phyloP scores from a whole-genome alignment of 2,329 filamentous ascomycete species.

The Colletotrichum gigasporum region DNA sequence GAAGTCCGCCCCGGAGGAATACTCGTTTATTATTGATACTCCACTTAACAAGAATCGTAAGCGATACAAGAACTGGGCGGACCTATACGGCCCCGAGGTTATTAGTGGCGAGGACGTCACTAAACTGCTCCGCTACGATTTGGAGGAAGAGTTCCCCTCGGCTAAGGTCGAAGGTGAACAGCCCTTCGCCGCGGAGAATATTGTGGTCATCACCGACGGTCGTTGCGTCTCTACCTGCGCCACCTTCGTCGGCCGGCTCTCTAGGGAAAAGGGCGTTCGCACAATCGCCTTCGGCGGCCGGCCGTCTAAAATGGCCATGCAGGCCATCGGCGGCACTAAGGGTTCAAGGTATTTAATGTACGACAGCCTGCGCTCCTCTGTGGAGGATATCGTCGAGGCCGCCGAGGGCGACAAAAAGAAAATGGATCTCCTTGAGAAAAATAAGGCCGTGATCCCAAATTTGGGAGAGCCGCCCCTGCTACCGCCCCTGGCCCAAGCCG shows the following conservation, averaged over 20 bases:
- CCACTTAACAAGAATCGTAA: constrained; percentile 39
- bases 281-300: constrained; percentile 68
- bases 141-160: background rate
- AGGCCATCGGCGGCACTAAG: constrained; percentile 67
- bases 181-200: constrained; percentile 49
- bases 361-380: too few relatives aligned
- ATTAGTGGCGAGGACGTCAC: constrained; percentile 21
- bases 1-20: background rate
- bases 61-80: constrained; percentile 40
- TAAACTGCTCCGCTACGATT: constrained; percentile 17
- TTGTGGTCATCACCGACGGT: constrained; percentile 61
- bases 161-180: background rate
- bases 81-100: constrained; percentile 4
- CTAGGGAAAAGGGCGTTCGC: constrained; percentile 59
- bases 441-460: background rate
- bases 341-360: constrained; percentile 54
- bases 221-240: constrained; percentile 69
- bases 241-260: constrained; percentile 64
- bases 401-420: constrained; percentile 18
- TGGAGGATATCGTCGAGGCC: too few relatives aligned
- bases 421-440: background rate
- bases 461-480: constrained; percentile 22
- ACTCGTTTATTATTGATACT: constrained; percentile 1
- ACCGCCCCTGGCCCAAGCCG: constrained; percentile 46
- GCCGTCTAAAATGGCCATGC: constrained; percentile 59